These are phyloP conservation scores for Eleusine coracana DNA, from an alignment of 176 grass and related monocot species.

Conservation along the genomic window DNA sequence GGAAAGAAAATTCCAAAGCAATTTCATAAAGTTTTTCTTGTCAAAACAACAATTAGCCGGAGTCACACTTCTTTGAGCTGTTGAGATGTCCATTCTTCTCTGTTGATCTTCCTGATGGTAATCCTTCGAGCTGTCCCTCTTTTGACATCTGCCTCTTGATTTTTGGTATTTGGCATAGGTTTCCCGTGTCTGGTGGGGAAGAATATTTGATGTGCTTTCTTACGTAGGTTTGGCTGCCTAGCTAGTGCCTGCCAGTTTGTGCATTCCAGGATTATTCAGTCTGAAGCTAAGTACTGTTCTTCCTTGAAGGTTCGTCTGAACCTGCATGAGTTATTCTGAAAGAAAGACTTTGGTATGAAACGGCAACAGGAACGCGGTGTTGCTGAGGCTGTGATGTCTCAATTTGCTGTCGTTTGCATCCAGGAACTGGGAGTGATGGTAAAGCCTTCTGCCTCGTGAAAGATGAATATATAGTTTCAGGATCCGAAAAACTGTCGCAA, in stretches of 20 bases:
- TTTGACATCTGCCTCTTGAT: neutral
- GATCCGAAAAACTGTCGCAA: neutral
- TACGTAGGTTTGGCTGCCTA: slow-evolving; percentile 2
- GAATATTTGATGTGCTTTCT: neutral
- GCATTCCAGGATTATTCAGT: neutral
- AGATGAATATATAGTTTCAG: neutral
- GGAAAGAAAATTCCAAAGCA: neutral
- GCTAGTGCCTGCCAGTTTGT: neutral
- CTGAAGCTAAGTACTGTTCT: slow-evolving; percentile 4
- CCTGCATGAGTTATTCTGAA: neutral
- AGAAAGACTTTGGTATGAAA: neutral
- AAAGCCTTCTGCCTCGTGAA: neutral
- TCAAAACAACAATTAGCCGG: neutral
- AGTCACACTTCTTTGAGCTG: neutral
- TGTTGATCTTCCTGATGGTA: neutral
- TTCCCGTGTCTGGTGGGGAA: neutral
- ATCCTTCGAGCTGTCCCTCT: neutral
- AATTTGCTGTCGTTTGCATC: neutral
- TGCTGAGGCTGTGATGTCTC: neutral
- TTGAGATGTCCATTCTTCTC: slow-evolving; percentile 10
- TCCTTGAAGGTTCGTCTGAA: neutral
- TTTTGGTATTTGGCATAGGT: neutral
- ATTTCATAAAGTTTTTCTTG: neutral
- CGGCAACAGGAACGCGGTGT: neutral
- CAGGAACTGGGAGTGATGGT: neutral